These are phyloP conservation scores for Colletotrichum ledebouriae DNA, from an alignment of 2,329 filamentous ascomycete species.

Conservation along the genomic window DNA sequence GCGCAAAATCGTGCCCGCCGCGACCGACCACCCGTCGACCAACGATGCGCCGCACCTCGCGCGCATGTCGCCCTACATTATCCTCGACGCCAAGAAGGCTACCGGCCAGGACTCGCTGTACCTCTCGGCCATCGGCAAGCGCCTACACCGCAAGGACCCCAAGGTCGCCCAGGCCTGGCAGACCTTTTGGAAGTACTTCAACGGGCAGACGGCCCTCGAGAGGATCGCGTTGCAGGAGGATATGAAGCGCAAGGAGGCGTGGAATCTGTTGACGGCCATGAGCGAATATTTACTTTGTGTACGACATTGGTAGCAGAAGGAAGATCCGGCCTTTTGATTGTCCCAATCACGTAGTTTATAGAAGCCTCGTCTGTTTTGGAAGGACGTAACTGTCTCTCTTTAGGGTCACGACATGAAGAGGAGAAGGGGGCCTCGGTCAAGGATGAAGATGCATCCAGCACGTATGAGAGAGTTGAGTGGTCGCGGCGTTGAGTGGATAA, in stretches of 20 bases:
- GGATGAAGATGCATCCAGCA: background rate
- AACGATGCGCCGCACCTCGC: slow-evolving; percentile 71
- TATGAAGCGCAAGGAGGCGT: slow-evolving; percentile 86
- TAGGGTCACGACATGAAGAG: no score
- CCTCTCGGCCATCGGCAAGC: slow-evolving; percentile 69
- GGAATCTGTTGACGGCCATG: slow-evolving; percentile 74
- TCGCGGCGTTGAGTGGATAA: background rate
- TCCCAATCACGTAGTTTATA: background rate
- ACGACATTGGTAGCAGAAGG: slow-evolving; percentile 73
- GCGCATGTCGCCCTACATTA: slow-evolving; percentile 73
- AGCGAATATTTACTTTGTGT: slow-evolving; percentile 77
- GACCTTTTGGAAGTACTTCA: slow-evolving; percentile 85
- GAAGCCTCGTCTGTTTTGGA: no score
- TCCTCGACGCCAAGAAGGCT: slow-evolving; percentile 83
- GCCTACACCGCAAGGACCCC: slow-evolving; percentile 61
- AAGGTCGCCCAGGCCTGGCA: slow-evolving; percentile 78
- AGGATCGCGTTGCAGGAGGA: slow-evolving; percentile 88
- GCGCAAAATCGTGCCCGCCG: slow-evolving; percentile 61
- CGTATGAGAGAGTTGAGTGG: background rate
- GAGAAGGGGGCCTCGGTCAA: no score
- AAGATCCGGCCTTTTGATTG: background rate
- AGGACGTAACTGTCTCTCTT: no score
- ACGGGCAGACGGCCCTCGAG: slow-evolving; percentile 87
- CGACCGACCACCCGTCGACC: slow-evolving; percentile 67
- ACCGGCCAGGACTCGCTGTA: slow-evolving; percentile 83